Evolutionary conservation across 2,329 filamentous ascomycete genomes (phyloP), one percentile per base, ranked within the genome.

Genomic region (Ophiostoma quercus): DNA sequence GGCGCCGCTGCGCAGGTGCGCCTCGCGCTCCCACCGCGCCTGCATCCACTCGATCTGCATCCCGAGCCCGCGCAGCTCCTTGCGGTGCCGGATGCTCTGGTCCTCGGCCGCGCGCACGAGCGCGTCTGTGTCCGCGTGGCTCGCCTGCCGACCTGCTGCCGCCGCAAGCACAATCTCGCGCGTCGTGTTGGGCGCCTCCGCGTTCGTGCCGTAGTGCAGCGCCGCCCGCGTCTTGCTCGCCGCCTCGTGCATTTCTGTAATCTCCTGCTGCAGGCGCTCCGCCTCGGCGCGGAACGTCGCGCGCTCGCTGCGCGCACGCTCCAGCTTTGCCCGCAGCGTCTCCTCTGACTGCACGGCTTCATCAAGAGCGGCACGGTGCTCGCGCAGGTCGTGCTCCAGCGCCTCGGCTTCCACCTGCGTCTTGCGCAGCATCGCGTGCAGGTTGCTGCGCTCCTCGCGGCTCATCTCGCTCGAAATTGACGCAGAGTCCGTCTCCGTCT

Each of bases 1-100:
- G 41, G 94, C 86, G 75, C 94, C 92, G 73, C 86, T 85, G 60
- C 95, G 86, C 80, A 98, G 89, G 67, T 86, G 87, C 74, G 92
- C 88, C 79, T 97, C 94, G 41, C 95, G 87, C 77, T 87, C 85
- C 81, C 91, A 91, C 68, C 90, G 88, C 1, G 92, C 92, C 75
- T 93, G 88, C 78, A 98, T 87, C 88, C 92, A 98, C 76, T 93
- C 87, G 77, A 98, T 94, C 80, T 98, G 94, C 80, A 95, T 91
- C 68, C 88, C 87, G 77, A 98, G 84, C 22, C 94, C 94, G 74
- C 89, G 87, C 68, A 97, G 82, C 80, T 96, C 92, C 78, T 88
- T 89, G 75, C 84, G 82, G 78, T 95, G 92, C 63, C 86, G 83
- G 74, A 87, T 87, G 75, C 92, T 88, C 65, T 90, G 88, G 67